Percentiles rank a stretch among this genome's conserved stretches.
Evolutionary conservation across 352 stramenopile genomes (phyloP).

Genomic region (Phytophthora macrochlamydospora): DNA sequence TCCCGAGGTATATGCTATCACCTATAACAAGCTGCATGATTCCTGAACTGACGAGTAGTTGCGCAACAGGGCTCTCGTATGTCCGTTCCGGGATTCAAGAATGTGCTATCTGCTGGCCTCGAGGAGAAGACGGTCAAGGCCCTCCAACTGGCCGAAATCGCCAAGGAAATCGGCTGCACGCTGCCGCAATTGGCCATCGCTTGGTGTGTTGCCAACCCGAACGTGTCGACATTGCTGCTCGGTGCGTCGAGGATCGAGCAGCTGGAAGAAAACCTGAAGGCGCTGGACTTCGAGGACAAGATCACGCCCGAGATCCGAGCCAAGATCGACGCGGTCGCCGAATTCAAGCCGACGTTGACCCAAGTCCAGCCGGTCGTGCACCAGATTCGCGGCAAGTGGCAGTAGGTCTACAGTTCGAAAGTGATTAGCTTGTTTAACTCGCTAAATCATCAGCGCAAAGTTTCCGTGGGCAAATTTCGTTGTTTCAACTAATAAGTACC

Average conservation of each 20-base stretch:
- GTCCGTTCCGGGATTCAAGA: slow-evolving; percentile 44
- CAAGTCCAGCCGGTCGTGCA: slow-evolving; percentile 39
- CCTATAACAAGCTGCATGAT: not conserved
- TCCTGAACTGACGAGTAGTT: not conserved
- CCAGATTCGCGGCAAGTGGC: slow-evolving; percentile 39
- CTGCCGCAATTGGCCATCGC: slow-evolving; percentile 58
- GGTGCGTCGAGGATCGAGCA: slow-evolving; percentile 61
- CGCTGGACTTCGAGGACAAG: slow-evolving; percentile 50
- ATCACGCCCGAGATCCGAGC: slow-evolving; percentile 59
- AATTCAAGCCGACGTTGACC: slow-evolving; percentile 40
- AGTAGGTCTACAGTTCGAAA: slow-evolving; percentile 6
- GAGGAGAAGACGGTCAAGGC: slow-evolving; percentile 42
- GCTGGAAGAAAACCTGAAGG: slow-evolving; percentile 64
- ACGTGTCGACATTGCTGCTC: slow-evolving; percentile 62
- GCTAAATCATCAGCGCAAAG: no score
- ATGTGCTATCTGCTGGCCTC: slow-evolving; percentile 40
- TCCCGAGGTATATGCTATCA: slow-evolving; percentile 16
- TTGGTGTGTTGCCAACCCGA: slow-evolving; percentile 59
- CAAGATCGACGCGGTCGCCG: slow-evolving; percentile 60
- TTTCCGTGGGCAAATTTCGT: no score
- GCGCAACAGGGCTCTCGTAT: slow-evolving; percentile 41
- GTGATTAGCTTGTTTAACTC: no score
- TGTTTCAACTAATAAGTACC: no score
- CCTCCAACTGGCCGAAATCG: slow-evolving; percentile 35
- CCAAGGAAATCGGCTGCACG: slow-evolving; percentile 53